phyloP scores from a whole-genome alignment of 208 protist genomes.

The Leptomonas seymouri region DNA sequence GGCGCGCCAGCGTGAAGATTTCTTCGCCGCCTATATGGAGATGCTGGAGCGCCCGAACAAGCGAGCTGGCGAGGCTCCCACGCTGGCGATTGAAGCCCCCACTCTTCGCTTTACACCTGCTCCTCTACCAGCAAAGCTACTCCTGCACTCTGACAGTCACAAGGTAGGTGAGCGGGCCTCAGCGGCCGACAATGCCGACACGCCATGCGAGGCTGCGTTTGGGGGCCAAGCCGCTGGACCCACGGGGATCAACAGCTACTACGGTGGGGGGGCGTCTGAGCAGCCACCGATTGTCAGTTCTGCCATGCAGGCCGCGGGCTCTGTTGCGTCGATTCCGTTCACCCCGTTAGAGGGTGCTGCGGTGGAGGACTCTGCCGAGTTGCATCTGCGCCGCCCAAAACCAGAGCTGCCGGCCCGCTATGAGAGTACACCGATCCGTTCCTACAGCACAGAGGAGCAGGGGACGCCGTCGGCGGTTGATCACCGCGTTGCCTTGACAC shows the following conservation, averaged over 20 bases:
- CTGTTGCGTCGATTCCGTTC: too few species aligned
- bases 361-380: slow-evolving; percentile 9
- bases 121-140: background rate
- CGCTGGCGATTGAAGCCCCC: slow-evolving; percentile 9
- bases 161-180: too few species aligned
- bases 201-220: slow-evolving; percentile 10
- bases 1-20: slow-evolving; percentile 57
- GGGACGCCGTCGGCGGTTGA: slow-evolving; percentile 6
- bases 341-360: background rate
- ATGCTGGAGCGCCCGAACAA: slow-evolving; percentile 14
- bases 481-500: slow-evolving; percentile 13
- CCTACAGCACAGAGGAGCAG: slow-evolving; percentile 5
- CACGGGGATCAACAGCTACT: background rate
- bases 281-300: background rate
- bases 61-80: background rate
- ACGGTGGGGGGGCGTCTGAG: background rate
- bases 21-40: slow-evolving; percentile 51
- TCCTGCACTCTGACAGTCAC: background rate
- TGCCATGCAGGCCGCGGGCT: background rate
- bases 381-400: slow-evolving; percentile 2
- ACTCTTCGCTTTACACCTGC: slow-evolving; percentile 12
- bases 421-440: background rate
- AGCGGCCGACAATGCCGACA: background rate
- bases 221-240: background rate
- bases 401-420: slow-evolving; percentile 13